Percentiles rank a stretch among this genome's conserved stretches.
These are phyloP conservation scores for Wickerhamiella qilinensis DNA, from an alignment of 805 yeast species.

Conservation along the genomic window DNA sequence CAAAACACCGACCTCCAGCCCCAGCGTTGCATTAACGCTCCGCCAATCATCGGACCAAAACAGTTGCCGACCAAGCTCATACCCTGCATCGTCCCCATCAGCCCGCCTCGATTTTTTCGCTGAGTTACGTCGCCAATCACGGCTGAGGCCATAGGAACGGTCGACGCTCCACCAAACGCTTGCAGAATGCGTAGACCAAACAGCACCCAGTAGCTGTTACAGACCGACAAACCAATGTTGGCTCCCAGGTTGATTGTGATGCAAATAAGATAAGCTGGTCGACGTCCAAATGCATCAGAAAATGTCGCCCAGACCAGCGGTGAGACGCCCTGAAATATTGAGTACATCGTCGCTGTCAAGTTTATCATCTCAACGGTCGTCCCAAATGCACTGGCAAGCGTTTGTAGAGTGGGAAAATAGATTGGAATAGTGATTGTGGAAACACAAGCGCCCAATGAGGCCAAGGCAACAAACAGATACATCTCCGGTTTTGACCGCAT, in stretches of 20 bases:
- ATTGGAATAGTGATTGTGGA: constrained; percentile 64
- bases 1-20: constrained; percentile 56
- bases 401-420: constrained; percentile 61
- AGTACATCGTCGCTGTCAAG: constrained; percentile 59
- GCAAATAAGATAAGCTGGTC: constrained; percentile 47
- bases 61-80: constrained; percentile 58
- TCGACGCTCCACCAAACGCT: constrained; percentile 62
- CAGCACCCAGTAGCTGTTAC: constrained; percentile 42
- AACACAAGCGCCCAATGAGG: constrained; percentile 16
- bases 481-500: not conserved
- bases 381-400: constrained; percentile 36
- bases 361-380: constrained; percentile 45
- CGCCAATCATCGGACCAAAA: constrained; percentile 59
- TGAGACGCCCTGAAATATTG: constrained; percentile 57
- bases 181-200: constrained; percentile 57
- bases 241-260: constrained; percentile 40
- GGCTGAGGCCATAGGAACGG: constrained; percentile 55
- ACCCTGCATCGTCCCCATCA: constrained; percentile 50
- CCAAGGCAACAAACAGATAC: not conserved
- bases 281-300: constrained; percentile 57
- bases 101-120: constrained; percentile 50
- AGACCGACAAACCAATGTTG: constrained; percentile 48
- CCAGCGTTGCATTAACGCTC: constrained; percentile 29
- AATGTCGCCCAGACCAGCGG: constrained; percentile 56
- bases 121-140: constrained; percentile 60